Conservation (phyloP, 768 basidiomycete genomes). For the Goffeauzyma gilvescens region DNA sequence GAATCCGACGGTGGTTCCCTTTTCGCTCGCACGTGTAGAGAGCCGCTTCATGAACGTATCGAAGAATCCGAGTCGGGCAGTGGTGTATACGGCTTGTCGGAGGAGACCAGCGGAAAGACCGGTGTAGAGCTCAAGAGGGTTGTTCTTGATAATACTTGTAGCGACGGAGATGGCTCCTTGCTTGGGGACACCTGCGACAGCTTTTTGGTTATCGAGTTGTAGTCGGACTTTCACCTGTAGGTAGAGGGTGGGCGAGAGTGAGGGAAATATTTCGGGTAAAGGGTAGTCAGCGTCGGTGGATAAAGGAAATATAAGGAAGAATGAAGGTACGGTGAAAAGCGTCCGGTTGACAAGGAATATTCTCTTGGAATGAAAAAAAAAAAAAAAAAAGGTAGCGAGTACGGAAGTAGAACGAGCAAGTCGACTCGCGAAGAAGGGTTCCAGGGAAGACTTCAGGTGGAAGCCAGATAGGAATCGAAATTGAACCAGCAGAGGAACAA, state of each 20-base stretch:
- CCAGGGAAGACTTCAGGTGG: too few relatives aligned
- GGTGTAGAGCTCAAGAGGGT: constrained; percentile 4
- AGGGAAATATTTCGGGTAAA: too few relatives aligned
- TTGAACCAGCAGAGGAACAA: neutral
- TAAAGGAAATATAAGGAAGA: too few relatives aligned
- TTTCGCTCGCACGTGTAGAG: neutral
- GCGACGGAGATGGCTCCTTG: constrained; percentile 6
- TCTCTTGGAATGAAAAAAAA: too few relatives aligned
- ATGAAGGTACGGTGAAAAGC: too few relatives aligned
- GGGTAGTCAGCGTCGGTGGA: neutral
- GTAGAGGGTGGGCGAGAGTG: neutral
- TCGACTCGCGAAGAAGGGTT: too few relatives aligned
- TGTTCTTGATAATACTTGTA: neutral
- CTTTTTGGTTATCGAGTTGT: constrained; percentile 8
- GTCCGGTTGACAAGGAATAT: too few relatives aligned
- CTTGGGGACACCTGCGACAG: too few relatives aligned
- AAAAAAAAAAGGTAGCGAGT: too few relatives aligned
- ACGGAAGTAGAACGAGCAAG: too few relatives aligned
- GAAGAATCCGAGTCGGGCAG: constrained; percentile 10
- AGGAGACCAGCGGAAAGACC: constrained; percentile 11
- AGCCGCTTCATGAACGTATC: constrained; percentile 11
- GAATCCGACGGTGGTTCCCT: constrained; percentile 7
- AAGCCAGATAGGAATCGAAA: neutral
- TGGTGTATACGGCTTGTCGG: constrained; percentile 11
- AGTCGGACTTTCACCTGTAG: constrained; percentile 6